Conservation (phyloP, 192 early-diverging fungal species). For the Podila clonocystis region DNA sequence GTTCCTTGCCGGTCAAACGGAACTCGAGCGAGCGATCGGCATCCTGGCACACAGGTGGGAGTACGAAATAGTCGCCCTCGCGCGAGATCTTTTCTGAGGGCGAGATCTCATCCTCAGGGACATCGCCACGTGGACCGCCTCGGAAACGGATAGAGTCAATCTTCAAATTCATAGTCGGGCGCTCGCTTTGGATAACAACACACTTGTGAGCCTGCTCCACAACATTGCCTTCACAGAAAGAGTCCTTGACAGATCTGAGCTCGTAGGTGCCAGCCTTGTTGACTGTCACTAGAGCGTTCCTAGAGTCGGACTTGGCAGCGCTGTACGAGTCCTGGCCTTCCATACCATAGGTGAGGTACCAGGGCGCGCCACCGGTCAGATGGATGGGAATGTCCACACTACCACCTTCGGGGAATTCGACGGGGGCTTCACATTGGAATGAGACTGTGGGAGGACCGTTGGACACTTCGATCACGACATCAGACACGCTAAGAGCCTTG, state of each 20-base stretch:
- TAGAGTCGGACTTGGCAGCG: conserved; percentile 9
- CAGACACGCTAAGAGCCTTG: conserved; percentile 33
- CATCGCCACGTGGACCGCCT: conserved; percentile 36
- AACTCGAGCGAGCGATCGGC: conserved; percentile 33
- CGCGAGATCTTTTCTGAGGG: conserved; percentile 28
- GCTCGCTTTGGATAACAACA: conserved; percentile 34
- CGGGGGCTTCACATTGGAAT: conserved; percentile 36
- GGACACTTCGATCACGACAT: conserved; percentile 39
- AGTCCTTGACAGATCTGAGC: conserved; percentile 27
- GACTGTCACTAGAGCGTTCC: conserved; percentile 31
- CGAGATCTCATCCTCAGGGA: conserved; percentile 44
- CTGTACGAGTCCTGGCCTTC: conserved; percentile 12
- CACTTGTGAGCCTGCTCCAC: conserved; percentile 33
- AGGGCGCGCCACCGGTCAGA: conserved; percentile 40
- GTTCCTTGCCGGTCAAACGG: conserved; percentile 37
- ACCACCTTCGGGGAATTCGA: conserved; percentile 36
- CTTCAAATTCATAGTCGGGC: conserved; percentile 43
- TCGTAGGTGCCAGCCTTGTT: conserved; percentile 25
- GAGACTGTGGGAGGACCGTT: conserved; percentile 38
- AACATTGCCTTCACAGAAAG: conserved; percentile 31
- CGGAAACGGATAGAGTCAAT: conserved; percentile 50
- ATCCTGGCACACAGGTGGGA: conserved; percentile 30
- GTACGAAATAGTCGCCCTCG: conserved; percentile 16
- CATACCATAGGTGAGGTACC: conserved; percentile 25
- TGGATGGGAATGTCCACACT: conserved; percentile 29